phyloP scores from a whole-genome alignment of 2,329 filamentous ascomycete genomes.

The Aureobasidium sp. region DNA sequence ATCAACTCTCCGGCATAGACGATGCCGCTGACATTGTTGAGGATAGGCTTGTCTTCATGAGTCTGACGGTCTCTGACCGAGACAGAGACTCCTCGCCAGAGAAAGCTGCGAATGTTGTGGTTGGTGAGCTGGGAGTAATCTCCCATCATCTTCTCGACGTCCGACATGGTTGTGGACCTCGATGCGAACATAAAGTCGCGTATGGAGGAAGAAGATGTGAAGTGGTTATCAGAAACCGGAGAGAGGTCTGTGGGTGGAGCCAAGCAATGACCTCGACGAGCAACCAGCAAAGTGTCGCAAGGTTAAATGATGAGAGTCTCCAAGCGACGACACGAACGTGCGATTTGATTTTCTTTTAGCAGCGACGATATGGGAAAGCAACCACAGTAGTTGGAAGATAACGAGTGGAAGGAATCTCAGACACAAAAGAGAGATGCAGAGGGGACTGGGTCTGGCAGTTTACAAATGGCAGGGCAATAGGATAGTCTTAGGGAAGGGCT shows the following conservation, averaged over 20 bases:
- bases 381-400: background rate
- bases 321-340: background rate
- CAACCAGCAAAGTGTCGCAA: background rate
- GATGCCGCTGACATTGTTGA: slow-evolving; percentile 56
- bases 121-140: slow-evolving; percentile 54
- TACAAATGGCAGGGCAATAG: background rate
- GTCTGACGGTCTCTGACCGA: slow-evolving; percentile 65
- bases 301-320: background rate
- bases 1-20: slow-evolving; percentile 65
- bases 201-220: background rate
- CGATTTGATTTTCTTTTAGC: background rate
- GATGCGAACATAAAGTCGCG: background rate
- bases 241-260: background rate
- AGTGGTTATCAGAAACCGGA: background rate
- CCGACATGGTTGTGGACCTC: slow-evolving; percentile 30
- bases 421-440: slow-evolving; percentile 1
- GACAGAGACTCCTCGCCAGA: slow-evolving; percentile 62
- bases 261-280: background rate
- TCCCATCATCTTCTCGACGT: slow-evolving; percentile 41
- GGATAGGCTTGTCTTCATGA: slow-evolving; percentile 55
- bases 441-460: background rate
- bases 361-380: background rate
- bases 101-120: slow-evolving; percentile 55
- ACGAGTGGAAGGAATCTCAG: slow-evolving; percentile 8
- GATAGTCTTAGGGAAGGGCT: background rate